Evolutionary conservation across 176 grass and related monocot genomes (phyloP).

Genomic region (Thalia dealbata): DNA sequence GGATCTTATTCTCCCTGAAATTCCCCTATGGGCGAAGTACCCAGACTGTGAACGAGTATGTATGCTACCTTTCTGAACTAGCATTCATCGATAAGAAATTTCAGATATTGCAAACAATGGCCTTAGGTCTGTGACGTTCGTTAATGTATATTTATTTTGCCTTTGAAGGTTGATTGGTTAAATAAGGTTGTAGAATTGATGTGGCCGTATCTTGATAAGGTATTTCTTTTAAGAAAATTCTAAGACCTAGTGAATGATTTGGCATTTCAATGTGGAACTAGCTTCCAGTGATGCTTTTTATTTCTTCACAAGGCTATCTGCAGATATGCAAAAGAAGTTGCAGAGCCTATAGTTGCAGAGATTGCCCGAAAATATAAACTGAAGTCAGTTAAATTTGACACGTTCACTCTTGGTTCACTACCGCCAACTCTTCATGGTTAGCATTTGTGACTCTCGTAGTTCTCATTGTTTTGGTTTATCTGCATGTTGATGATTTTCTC

Average conservation of each 20-base stretch:
- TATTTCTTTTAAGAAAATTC: slow-evolving; percentile 12
- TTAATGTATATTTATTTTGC: not conserved
- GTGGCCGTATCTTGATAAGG: slow-evolving; percentile 95
- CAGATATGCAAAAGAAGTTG: slow-evolving; percentile 66
- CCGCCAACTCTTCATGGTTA: slow-evolving; percentile 94
- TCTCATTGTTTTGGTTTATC: slow-evolving; percentile 1
- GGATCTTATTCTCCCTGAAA: slow-evolving; percentile 83
- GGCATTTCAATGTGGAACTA: not conserved
- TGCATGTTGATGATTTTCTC: not conserved
- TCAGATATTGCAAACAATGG: not conserved
- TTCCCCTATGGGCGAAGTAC: slow-evolving; percentile 95
- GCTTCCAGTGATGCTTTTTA: slow-evolving; percentile 15
- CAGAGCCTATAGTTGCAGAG: slow-evolving; percentile 84
- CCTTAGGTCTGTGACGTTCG: not conserved
- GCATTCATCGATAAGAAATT: not conserved
- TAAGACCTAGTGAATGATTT: not conserved
- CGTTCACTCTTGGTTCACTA: slow-evolving; percentile 77
- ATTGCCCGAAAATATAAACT: slow-evolving; percentile 76
- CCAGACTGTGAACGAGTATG: slow-evolving; percentile 93
- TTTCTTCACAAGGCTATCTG: slow-evolving; percentile 61
- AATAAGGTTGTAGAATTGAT: slow-evolving; percentile 81
- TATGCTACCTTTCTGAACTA: not conserved
- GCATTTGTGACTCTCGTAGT: slow-evolving; percentile 8
- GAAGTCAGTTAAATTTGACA: slow-evolving; percentile 77
- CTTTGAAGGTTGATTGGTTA: slow-evolving; percentile 83